These are phyloP conservation scores for Lentinula aciculospora DNA, from an alignment of 768 basidiomycete species.

Conservation along the genomic window DNA sequence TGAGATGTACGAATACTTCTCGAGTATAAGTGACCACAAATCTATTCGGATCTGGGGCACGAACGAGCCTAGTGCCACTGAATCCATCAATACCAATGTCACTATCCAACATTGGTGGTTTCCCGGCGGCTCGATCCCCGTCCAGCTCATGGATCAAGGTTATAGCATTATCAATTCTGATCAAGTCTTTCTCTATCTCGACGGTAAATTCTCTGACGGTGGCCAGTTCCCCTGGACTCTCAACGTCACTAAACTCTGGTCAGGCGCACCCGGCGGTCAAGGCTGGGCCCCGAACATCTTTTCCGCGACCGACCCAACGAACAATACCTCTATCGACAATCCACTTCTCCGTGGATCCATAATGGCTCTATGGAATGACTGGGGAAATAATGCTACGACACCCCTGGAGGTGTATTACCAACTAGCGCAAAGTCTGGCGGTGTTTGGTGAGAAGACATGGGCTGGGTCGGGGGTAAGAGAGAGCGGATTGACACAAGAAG, in stretches of 20 bases:
- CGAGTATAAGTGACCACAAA: conserved; percentile 24
- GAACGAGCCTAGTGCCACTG: conserved; percentile 28
- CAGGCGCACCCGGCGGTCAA: conserved; percentile 20
- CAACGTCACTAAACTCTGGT: conserved; percentile 23
- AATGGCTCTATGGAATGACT: conserved; percentile 37
- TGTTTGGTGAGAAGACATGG: conserved; percentile 39
- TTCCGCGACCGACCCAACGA: conserved; percentile 18
- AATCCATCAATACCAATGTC: conserved; percentile 30
- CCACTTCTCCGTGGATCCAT: conserved; percentile 26
- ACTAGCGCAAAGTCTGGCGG: conserved; percentile 31
- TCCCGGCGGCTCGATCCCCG: conserved; percentile 24
- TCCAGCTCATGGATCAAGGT: conserved; percentile 25
- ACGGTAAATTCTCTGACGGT: conserved; percentile 26
- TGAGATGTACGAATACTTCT: conserved; percentile 31
- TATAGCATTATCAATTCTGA: conserved; percentile 32
- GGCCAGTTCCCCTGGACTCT: conserved; percentile 27
- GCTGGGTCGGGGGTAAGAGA: conserved; percentile 26
- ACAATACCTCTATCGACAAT: conserved; percentile 24
- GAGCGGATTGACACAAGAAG: conserved; percentile 24
- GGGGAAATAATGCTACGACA: conserved; percentile 41
- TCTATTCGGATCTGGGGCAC: conserved; percentile 38
- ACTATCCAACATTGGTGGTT: conserved; percentile 42
- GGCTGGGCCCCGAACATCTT: conserved; percentile 34
- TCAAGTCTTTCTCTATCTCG: conserved; percentile 28
- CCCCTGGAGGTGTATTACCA: conserved; percentile 38